Base-by-base conservation (phyloP, 805 yeast species). In the Metschnikowia aberdeeniae region DNA sequence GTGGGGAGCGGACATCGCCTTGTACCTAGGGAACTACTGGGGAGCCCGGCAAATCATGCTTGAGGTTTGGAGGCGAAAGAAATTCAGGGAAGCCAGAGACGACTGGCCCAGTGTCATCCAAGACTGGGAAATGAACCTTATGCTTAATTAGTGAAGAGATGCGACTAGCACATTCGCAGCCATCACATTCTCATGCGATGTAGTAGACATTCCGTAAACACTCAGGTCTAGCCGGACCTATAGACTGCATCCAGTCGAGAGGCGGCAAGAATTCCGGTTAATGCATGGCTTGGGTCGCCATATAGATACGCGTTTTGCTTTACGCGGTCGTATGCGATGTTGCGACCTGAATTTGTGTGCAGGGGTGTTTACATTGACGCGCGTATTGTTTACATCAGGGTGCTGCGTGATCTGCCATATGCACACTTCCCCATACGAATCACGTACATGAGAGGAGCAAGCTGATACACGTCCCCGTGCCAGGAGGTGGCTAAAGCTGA, bases 91-190 rank as follows among this genome's bases (percentile, higher is more conserved):
- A 46, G 67, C 70, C 22, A 69, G 78, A 44, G 86, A 79, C 52
- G 80, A 80, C 54, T 88, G 96, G 96, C 80, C 82, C 45, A 78
- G 84, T 44, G 90, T 88, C 13, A 77, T 86, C 38, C 75, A 76
- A 37, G 95, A 88, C 49, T 86, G 95, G 95, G 88, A 84, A 56
- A 84, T 86, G 77, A 86, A 86, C 54, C 75, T 88, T 42, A 85
- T 87, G 90, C 66, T 88, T 47, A 72, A 77, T 42, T 80, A 40
- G 37, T 6, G 13, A 5, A 27, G 11, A 22, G 8, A 20, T 12
- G 11, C 24, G 36, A 9, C 24, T 22, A 22, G 26, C 8, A 22
- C 26, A 22, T 7, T 22, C 8, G 26, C 26, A 22, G 26, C 26
- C 26, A 22, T 22, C 6, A 22, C 26, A 22, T 22, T 3, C 26